Percentiles rank a stretch among this genome's conserved stretches.
Evolutionary conservation across 495 filamentous ascomycete genomes (phyloP).

Genomic region (Usnea hakonensis): DNA sequence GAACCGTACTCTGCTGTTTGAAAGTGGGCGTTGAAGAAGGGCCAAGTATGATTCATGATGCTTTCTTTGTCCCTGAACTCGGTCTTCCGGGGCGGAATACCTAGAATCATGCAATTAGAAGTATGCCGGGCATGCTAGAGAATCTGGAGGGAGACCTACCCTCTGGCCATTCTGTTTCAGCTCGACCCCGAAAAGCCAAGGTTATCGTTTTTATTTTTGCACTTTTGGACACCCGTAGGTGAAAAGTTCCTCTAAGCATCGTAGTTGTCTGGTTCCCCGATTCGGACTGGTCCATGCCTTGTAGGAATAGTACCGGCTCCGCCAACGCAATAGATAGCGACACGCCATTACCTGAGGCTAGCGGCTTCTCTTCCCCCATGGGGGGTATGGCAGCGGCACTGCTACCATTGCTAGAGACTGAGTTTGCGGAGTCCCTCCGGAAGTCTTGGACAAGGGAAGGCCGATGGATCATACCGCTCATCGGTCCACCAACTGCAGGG

Average conservation of each 20-base stretch:
- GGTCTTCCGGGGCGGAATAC: constrained; percentile 82
- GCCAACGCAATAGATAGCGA: constrained; percentile 68
- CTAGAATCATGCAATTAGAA: constrained; percentile 29
- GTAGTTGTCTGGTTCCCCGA: constrained; percentile 62
- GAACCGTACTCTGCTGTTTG: constrained; percentile 51
- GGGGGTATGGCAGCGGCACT: constrained; percentile 6
- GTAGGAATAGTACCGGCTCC: constrained; percentile 83
- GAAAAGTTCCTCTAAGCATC: constrained; percentile 77
- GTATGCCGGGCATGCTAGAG: background rate
- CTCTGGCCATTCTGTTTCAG: constrained; percentile 94
- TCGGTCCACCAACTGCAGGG: constrained; percentile 28
- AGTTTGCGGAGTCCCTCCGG: constrained; percentile 22
- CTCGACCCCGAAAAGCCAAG: constrained; percentile 75
- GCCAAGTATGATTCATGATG: constrained; percentile 66
- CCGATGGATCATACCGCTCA: constrained; percentile 33
- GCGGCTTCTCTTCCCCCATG: constrained; percentile 53
- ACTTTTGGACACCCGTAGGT: constrained; percentile 76
- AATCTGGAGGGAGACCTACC: constrained; percentile 39
- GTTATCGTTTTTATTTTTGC: constrained; percentile 93
- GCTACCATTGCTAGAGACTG: constrained; percentile 31
- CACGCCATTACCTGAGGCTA: constrained; percentile 67
- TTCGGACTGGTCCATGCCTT: constrained; percentile 82
- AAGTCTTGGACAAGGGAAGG: constrained; percentile 26
- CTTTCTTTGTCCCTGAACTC: constrained; percentile 76
- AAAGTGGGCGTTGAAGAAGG: constrained; percentile 75